A percentile compares a stretch with the other conserved stretches of the same genome.
These are phyloP conservation scores for Hymenoscyphus repandus DNA, from an alignment of 2,329 filamentous ascomycete species.

Conservation along the genomic window DNA sequence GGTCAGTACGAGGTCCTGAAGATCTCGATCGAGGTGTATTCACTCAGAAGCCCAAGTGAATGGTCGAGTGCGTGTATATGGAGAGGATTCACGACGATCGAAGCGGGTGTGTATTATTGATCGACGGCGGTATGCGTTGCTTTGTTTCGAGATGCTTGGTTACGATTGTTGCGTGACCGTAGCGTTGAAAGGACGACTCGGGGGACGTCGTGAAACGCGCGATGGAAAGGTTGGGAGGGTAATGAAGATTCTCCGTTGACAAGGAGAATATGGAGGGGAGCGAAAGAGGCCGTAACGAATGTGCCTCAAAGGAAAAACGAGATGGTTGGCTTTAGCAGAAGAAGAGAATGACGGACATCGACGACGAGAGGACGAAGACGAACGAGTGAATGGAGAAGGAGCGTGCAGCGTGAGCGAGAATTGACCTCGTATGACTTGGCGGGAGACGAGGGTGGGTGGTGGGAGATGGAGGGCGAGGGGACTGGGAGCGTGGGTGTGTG, in stretches of 20 bases:
- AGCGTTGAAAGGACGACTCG: background rate
- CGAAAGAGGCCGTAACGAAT: slow-evolving; percentile 17
- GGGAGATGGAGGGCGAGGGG: no score
- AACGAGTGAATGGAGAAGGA: background rate
- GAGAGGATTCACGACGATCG: background rate
- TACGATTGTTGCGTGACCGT: slow-evolving; percentile 5
- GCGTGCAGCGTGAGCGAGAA: background rate
- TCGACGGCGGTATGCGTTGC: background rate
- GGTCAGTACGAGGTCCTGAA: background rate
- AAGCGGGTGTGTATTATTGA: background rate
- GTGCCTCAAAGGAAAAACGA: slow-evolving; percentile 12
- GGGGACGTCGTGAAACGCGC: slow-evolving; percentile 5
- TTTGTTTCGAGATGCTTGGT: slow-evolving; percentile 14
- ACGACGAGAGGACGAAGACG: background rate
- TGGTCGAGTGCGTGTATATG: background rate
- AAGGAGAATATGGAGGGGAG: background rate
- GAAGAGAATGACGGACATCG: background rate
- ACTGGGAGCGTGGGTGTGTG: no score
- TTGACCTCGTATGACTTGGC: background rate
- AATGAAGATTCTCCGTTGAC: background rate
- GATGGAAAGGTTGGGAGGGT: slow-evolving; percentile 2
- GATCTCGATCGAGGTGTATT: background rate
- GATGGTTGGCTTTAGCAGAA: background rate
- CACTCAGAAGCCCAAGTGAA: slow-evolving; percentile 1
- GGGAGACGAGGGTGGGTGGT: background rate